phyloP scores from a whole-genome alignment of 192 early-diverging fungal genomes.

The Coemansia sp. region DNA sequence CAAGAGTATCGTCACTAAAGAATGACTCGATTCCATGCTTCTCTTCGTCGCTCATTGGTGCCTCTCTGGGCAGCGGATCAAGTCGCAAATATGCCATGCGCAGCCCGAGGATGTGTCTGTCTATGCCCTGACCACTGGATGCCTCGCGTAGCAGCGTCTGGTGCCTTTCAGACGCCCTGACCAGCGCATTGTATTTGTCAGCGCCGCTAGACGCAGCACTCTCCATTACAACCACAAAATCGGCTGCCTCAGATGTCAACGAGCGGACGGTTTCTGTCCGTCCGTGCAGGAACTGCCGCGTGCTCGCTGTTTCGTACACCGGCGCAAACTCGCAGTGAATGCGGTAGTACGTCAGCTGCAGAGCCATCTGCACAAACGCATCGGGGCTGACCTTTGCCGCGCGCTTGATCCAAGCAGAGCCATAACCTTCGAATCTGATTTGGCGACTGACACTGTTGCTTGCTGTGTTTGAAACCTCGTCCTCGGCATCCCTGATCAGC shows the following conservation, averaged over 20 bases:
- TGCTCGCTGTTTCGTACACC: slow-evolving; percentile 87
- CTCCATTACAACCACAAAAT: slow-evolving; percentile 71
- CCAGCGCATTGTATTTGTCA: slow-evolving; percentile 58
- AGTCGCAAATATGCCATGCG: slow-evolving; percentile 61
- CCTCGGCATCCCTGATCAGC: slow-evolving; percentile 59
- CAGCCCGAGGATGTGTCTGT: slow-evolving; percentile 84
- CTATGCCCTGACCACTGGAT: slow-evolving; percentile 78
- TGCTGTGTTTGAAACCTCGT: slow-evolving; percentile 56
- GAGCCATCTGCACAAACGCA: slow-evolving; percentile 83
- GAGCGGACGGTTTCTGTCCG: slow-evolving; percentile 88
- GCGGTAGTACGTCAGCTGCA: slow-evolving; percentile 85
- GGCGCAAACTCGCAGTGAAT: slow-evolving; percentile 64
- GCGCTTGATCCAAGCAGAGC: slow-evolving; percentile 76
- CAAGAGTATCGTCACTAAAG: slow-evolving; percentile 73
- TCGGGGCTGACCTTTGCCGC: slow-evolving; percentile 69
- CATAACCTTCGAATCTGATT: slow-evolving; percentile 72
- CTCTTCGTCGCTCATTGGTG: slow-evolving; percentile 14
- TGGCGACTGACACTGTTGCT: slow-evolving; percentile 65
- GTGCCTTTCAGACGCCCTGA: slow-evolving; percentile 70
- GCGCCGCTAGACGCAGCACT: slow-evolving; percentile 33
- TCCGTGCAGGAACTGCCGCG: slow-evolving; percentile 78
- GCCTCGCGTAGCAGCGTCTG: slow-evolving; percentile 66
- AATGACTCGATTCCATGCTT: slow-evolving; percentile 28
- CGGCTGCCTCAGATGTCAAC: slow-evolving; percentile 67
- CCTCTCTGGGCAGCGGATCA: slow-evolving; percentile 46